Percentiles rank a stretch among this genome's conserved stretches.
Conservation (phyloP, 2,329 filamentous ascomycete species). For the Daldinia eschscholtzii region DNA sequence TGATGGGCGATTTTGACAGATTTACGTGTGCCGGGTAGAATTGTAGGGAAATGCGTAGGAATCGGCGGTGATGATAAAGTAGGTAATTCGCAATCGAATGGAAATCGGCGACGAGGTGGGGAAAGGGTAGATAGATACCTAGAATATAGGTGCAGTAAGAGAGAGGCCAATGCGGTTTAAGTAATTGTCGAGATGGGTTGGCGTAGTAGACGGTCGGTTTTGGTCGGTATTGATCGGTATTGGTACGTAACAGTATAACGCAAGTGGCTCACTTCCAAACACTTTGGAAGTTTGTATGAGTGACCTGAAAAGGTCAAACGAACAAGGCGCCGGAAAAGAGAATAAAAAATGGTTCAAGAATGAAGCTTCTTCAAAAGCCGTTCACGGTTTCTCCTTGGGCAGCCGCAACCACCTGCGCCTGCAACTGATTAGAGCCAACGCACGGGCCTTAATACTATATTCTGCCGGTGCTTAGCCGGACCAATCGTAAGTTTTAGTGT, state of each 20-base stretch:
- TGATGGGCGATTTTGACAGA: constrained; percentile 51
- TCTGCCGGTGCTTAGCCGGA: constrained; percentile 33
- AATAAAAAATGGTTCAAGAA: constrained; percentile 25
- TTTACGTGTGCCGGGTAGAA: not conserved
- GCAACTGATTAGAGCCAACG: constrained; percentile 14
- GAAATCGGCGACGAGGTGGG: constrained; percentile 12
- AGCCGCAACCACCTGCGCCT: constrained; percentile 25
- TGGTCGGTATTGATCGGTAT: no score
- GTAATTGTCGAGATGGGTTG: constrained; percentile 11
- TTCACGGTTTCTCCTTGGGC: constrained; percentile 38
- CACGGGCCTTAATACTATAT: constrained; percentile 21
- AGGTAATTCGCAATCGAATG: constrained; percentile 5
- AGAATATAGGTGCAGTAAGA: not conserved
- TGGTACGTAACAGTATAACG: constrained; percentile 21
- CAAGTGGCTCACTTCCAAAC: constrained; percentile 14
- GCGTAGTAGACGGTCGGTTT: not conserved
- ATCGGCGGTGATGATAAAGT: constrained; percentile 12
- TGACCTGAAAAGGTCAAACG: constrained; percentile 30
- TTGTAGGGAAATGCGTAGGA: not conserved
- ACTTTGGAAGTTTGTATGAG: constrained; percentile 6
- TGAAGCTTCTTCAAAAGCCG: constrained; percentile 36
- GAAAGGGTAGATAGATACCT: not conserved
- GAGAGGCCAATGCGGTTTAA: constrained; percentile 11
- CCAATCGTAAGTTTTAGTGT: constrained; percentile 1
- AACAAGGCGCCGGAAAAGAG: constrained; percentile 26